Evolutionary conservation across 768 basidiomycete genomes (phyloP), one percentile per base, ranked within the genome.

Genomic region (Mycena galericulata): DNA sequence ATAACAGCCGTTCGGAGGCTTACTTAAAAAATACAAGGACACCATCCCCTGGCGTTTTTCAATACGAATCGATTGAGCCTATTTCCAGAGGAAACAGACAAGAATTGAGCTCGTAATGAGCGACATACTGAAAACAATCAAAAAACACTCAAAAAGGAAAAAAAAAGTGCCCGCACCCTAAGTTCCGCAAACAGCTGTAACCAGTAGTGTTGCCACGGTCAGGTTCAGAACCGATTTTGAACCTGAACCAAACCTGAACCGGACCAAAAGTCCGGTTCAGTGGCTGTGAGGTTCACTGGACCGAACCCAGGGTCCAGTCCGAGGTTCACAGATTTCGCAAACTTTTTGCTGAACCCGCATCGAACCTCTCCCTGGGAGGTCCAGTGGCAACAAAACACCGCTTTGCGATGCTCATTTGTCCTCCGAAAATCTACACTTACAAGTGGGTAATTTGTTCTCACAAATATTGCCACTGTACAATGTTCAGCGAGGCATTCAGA

Each of bases 201-300:
- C n/a, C n/a, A n/a, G n/a, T n/a, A n/a, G 53, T 54, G 53, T 54
- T 54, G 34, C 53, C 34, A 34, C 53, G 53, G 53, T 54, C 53
- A 36, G 34, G 50, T 51, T 51, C 50, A 32, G 29, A 27, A 51
- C 50, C 50, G 29, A 5, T 51, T 9, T 4, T 51, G 53, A 54
- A 54, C 53, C 53, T 54, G 53, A 54, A 50, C 47, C 47, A 27
- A 30, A 27, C 47, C n/a, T n/a, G 47, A 50, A 54, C 53, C 34
- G 53, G 32, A 54, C 53, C 53, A 34, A 54, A 38, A 38, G n/a
- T 54, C 53, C n/a, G 53, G 53, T 54, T 54, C 53, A 36, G 53
- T 54, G 53, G 53, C 53, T 54, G 53, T 54, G 53, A 34, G 53
- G 53, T 54, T 54, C 22, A n/a, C 32, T 38, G 34, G n/a, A n/a